Base-by-base conservation (phyloP, 163 green algal genomes). In the Chlorella variabilis region DNA sequence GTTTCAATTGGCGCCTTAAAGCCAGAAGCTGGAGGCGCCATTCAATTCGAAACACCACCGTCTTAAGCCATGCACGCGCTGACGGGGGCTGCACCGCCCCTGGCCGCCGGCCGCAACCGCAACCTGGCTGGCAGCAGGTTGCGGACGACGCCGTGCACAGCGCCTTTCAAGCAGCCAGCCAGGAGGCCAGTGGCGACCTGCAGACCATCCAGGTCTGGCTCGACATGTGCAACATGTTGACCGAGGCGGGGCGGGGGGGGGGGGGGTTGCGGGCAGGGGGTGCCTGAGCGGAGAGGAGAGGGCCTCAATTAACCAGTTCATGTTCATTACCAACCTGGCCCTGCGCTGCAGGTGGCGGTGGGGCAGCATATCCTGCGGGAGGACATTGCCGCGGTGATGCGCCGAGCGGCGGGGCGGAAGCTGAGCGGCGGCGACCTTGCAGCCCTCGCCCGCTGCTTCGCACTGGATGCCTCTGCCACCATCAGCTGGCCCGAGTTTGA, bases 321-420 rank as follows among this genome's bases (percentile, higher is more conserved):
- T n/a, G n/a, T n/a, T 11, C 18, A 63, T 29, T 63, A 15, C 45
- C 45, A 54, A 11, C 45, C 45, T 23, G 15, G 11, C 29, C 33
- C 34, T 45, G 29, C 18, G 34, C 38, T 34, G 73, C 73, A 80
- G 73, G 54, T 80, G 36, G 25, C 27, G 0, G 38, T 38, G 0
- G 73, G 73, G 27, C 23, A 58, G 54, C 73, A 80, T 38, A 42
- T 80, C 0, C 38, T 80, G 38, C 73, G 73, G 0, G 73, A 80
- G 56, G 73, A 80, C 56, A 27, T 80, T 6, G 25, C 73, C 4
- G 59, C 18, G 13, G 38, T 80, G 56, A 36, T 80, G 27, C 23
- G 17, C 15, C 54, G 39, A 8, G 73, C 73, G 7, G 54, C 38
- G 18, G 56, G 73, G 36, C 73, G 54, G 17, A 3, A 69, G 18